Conservation (phyloP, 1,139 yeast species). For the Hansenula lynferdii region DNA sequence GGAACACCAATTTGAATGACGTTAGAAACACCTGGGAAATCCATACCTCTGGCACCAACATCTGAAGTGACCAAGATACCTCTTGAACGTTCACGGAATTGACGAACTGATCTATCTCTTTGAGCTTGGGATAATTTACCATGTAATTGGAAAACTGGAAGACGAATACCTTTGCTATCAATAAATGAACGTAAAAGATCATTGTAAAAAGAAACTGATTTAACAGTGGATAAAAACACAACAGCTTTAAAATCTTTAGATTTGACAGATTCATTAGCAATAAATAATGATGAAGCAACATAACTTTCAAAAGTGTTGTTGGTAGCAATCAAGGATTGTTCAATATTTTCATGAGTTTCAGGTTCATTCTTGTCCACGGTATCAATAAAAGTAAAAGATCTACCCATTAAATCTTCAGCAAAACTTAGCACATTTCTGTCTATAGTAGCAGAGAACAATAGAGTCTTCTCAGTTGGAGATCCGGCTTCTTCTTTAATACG, state of each 20-base stretch:
- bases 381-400: conserved; percentile 63
- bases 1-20: conserved; percentile 82
- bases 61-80: conserved; percentile 80
- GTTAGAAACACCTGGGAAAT: conserved; percentile 78
- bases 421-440: conserved; percentile 60
- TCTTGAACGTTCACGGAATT: conserved; percentile 44
- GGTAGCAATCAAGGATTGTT: conserved; percentile 57
- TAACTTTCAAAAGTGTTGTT: conserved; percentile 43
- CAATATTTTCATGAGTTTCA: conserved; percentile 72
- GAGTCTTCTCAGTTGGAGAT: conserved; percentile 44
- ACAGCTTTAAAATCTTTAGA: conserved; percentile 61
- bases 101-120: conserved; percentile 54
- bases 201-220: conserved; percentile 55
- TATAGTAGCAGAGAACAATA: conserved; percentile 86
- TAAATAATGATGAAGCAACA: conserved; percentile 47
- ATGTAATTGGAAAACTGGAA: conserved; percentile 43
- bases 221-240: conserved; percentile 77
- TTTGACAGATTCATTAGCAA: conserved; percentile 28
- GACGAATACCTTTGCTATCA: conserved; percentile 14
- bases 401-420: conserved; percentile 62
- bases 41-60: conserved; percentile 97
- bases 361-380: conserved; percentile 74
- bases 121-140: conserved; percentile 67
- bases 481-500: conserved; percentile 30
- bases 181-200: conserved; percentile 29